These are phyloP conservation scores for Mortierella sp. DNA, from an alignment of 371 early-diverging fungal genomes.

Conservation along the genomic window DNA sequence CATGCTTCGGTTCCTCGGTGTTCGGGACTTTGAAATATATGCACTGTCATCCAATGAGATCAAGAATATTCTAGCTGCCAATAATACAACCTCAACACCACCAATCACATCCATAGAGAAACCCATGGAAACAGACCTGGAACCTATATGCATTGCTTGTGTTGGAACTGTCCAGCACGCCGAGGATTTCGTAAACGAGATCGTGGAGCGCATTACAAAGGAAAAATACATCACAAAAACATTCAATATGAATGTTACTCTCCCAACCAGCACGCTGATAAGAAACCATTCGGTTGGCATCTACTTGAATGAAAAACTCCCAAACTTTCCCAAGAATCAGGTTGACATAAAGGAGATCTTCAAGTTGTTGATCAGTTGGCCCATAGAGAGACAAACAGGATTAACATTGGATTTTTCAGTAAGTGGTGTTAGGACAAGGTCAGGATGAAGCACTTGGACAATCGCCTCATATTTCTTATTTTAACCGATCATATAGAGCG, in stretches of 20 bases:
- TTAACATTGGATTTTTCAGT: constrained; percentile 49
- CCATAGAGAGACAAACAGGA: constrained; percentile 47
- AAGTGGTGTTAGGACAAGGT: not conserved
- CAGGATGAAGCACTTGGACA: not conserved
- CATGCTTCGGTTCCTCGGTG: constrained; percentile 41
- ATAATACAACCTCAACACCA: not conserved
- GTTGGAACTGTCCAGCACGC: constrained; percentile 63
- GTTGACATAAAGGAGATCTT: constrained; percentile 68
- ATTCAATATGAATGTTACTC: constrained; percentile 64
- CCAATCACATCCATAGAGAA: not conserved
- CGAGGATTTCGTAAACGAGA: constrained; percentile 51
- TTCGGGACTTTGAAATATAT: constrained; percentile 41
- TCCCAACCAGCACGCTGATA: constrained; percentile 65
- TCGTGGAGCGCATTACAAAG: constrained; percentile 44
- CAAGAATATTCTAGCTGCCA: constrained; percentile 15
- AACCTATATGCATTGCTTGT: constrained; percentile 60
- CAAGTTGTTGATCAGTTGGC: constrained; percentile 58
- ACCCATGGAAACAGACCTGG: not conserved
- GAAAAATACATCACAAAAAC: constrained; percentile 58
- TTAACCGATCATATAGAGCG: constrained; percentile 52
- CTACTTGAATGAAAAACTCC: constrained; percentile 40
- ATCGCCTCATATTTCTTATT: not conserved
- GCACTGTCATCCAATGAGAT: constrained; percentile 35
- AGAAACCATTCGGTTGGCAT: constrained; percentile 64
- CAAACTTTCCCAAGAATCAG: constrained; percentile 6